phyloP scores from a whole-genome alignment of 148 eudicot species.

The Rhododendron vialii region DNA sequence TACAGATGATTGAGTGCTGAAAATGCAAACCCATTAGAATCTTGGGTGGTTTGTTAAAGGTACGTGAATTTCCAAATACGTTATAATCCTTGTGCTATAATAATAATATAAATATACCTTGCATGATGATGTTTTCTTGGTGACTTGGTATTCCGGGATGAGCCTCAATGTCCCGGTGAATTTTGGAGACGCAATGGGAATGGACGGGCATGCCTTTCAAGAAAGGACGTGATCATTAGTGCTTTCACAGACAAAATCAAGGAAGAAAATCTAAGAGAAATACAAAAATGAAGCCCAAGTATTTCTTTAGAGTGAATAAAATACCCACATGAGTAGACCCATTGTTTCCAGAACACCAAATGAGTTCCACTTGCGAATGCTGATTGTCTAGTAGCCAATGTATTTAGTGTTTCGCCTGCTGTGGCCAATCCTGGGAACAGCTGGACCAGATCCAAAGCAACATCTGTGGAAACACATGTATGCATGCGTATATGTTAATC shows the following conservation, averaged over 20 bases:
- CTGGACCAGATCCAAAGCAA: conserved; percentile 7
- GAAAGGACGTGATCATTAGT: not conserved
- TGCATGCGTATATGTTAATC: not conserved
- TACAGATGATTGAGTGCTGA: not conserved
- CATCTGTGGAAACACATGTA: not conserved
- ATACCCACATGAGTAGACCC: conserved; percentile 6
- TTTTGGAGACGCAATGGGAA: not conserved
- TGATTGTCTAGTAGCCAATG: conserved; percentile 3
- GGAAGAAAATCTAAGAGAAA: not conserved
- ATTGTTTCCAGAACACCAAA: not conserved
- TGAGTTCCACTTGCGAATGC: not conserved
- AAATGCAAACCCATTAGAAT: not conserved
- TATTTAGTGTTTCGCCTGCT: not conserved
- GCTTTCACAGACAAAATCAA: not conserved
- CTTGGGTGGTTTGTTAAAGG: not conserved
- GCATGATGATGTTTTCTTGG: not conserved
- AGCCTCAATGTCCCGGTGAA: not conserved
- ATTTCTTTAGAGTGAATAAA: not conserved
- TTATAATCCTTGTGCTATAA: not conserved
- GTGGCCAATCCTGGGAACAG: conserved; percentile 1
- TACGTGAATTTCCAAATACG: not conserved
- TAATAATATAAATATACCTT: not conserved
- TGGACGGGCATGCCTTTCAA: conserved; percentile 8
- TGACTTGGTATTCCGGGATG: not conserved
- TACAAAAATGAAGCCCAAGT: not conserved